Evolutionary conservation across 2,329 filamentous ascomycete species (phyloP), one percentile per base, ranked within the genome.

Genomic region (Cladophialophora bantiana): DNA sequence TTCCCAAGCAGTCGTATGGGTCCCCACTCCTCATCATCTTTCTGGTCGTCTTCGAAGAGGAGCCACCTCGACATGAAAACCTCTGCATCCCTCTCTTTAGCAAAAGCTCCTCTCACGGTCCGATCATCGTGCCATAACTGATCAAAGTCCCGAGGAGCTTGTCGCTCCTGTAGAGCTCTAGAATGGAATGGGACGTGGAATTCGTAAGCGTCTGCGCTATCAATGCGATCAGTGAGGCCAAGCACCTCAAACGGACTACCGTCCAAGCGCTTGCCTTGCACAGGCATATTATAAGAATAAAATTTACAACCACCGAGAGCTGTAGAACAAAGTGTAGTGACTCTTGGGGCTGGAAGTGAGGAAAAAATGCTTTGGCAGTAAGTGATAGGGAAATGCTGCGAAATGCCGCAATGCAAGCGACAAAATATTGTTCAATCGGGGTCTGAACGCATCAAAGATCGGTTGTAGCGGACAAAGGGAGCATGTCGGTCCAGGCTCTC

Each of bases 1-100:
- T 20, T 45, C 3, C 70, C 70, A 6, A 72, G 64, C 18, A 64
- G 52, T 18, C 68, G 42, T 45, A 67, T 52, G 6, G 68, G 68
- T 4, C 67, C 64, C 70, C 70, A 72, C n/a, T 64, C 55, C 34
- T 34, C 53, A 40, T 66, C 67, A 26, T 26, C 52, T 13, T n/a
- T 12, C 7, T 18, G 31, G 31, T 57, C 18, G 6, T 50, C 18
- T 12, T 68, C 55, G 34, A 68, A 62, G 9, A 55, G 32, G 18
- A 61, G 55, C 13, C n/a, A 20, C 9, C n/a, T 32, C 40, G 36
- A 20, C n/a, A 58, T 9, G 54, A 68, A 65, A 62, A 62, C 48
- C 15, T 45, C 18, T 13, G 40, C 5, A 15, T 50, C 32, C 6
- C 15, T 7, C 13, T 40, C 7, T 7, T n/a, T 20, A 20, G 61